These are phyloP conservation scores for Reticulascus tulasneorum DNA, from an alignment of 2,329 filamentous ascomycete genomes.

Conservation along the genomic window DNA sequence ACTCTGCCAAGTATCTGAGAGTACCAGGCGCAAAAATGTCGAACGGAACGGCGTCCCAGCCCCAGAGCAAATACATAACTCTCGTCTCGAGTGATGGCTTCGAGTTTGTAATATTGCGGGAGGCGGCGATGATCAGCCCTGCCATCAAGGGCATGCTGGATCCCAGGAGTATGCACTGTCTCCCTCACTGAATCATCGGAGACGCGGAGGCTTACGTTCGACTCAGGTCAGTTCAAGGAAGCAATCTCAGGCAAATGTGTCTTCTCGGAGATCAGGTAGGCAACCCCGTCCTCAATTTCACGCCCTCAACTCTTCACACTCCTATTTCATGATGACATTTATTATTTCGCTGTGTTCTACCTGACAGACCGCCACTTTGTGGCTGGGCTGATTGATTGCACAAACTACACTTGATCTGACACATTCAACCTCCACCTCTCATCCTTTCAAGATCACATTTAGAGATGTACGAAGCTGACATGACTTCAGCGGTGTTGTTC, in stretches of 20 bases:
- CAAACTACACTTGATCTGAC: constrained; percentile 66
- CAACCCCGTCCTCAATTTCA: constrained; percentile 5
- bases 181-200: constrained; percentile 33
- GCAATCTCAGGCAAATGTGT: constrained; percentile 59
- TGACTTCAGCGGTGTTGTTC: constrained; percentile 59
- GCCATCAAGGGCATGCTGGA: constrained; percentile 74
- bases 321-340: constrained; percentile 30
- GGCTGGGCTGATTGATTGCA: constrained; percentile 45
- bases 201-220: too few species aligned
- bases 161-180: constrained; percentile 55
- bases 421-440: constrained; percentile 19
- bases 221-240: constrained; percentile 64
- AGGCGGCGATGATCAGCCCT: constrained; percentile 65
- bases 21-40: too few species aligned
- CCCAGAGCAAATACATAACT: constrained; percentile 65
- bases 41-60: constrained; percentile 8
- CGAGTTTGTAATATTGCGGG: constrained; percentile 71
- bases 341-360: constrained; percentile 38
- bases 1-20: too few species aligned
- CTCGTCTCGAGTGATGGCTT: constrained; percentile 72
- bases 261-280: constrained; percentile 73
- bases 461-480: constrained; percentile 13
- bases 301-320: constrained; percentile 2
- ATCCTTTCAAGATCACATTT: constrained; percentile 8
- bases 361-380: constrained; percentile 38